Conservation (phyloP, 2,329 filamentous ascomycete species). For the Knufia fluminis region DNA sequence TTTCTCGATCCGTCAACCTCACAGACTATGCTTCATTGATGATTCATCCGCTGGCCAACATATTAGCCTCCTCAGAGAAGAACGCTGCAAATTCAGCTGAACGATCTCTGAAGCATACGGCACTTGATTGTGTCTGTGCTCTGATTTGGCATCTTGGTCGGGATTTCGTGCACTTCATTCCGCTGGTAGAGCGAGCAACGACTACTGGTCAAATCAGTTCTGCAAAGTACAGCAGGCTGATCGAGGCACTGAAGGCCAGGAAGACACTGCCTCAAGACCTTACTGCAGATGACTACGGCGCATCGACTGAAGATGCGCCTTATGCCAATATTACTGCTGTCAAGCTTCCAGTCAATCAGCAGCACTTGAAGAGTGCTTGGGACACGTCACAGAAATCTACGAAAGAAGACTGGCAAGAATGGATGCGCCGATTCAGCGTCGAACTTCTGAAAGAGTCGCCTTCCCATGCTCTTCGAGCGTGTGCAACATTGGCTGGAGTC, state of each 20-base stretch:
- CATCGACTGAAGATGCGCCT: slow-evolving; percentile 61
- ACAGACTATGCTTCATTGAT: slow-evolving; percentile 96
- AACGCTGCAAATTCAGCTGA: slow-evolving; percentile 57
- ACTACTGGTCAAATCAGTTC: slow-evolving; percentile 73
- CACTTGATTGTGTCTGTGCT: slow-evolving; percentile 87
- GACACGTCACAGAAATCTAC: slow-evolving; percentile 95
- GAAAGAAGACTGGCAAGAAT: slow-evolving; percentile 98
- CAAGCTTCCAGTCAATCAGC: slow-evolving; percentile 93
- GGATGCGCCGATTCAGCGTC: slow-evolving; percentile 93
- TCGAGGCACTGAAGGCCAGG: slow-evolving; percentile 87
- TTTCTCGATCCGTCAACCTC: slow-evolving; percentile 92
- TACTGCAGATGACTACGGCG: slow-evolving; percentile 73
- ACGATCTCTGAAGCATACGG: slow-evolving; percentile 63
- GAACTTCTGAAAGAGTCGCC: slow-evolving; percentile 91
- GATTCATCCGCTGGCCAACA: slow-evolving; percentile 80
- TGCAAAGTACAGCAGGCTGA: slow-evolving; percentile 82
- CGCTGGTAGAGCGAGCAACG: slow-evolving; percentile 81
- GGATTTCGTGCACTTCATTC: slow-evolving; percentile 90
- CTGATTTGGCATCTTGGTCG: slow-evolving; percentile 92
- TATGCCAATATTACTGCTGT: slow-evolving; percentile 46
- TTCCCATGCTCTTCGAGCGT: slow-evolving; percentile 87
- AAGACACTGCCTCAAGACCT: slow-evolving; percentile 92
- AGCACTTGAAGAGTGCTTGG: slow-evolving; percentile 95
- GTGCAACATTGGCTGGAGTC: slow-evolving; percentile 79
- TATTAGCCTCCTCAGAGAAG: slow-evolving; percentile 33